Conservation (phyloP, 371 early-diverging fungal species). For the Syncephalastrum monosporum region DNA sequence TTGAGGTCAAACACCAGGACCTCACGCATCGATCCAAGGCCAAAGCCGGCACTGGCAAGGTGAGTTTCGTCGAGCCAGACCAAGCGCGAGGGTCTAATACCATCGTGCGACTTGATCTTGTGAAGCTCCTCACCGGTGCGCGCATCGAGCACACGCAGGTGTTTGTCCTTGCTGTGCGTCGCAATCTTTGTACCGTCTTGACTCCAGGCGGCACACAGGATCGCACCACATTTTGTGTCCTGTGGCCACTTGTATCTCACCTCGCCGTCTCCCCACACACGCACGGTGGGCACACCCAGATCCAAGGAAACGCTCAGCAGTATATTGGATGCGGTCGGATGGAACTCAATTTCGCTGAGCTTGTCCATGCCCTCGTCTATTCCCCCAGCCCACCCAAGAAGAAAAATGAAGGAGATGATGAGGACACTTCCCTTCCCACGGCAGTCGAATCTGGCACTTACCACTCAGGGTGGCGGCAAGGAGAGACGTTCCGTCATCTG, state of each 20-base stretch:
- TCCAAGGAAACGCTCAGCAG: slow-evolving; percentile 55
- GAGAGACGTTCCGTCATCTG: slow-evolving; percentile 28
- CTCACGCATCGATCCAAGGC: slow-evolving; percentile 59
- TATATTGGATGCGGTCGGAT: slow-evolving; percentile 63
- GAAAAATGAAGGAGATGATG: not conserved
- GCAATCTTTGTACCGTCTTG: slow-evolving; percentile 66
- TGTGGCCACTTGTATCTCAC: slow-evolving; percentile 27
- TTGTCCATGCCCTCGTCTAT: slow-evolving; percentile 54
- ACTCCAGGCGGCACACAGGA: slow-evolving; percentile 64
- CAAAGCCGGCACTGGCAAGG: slow-evolving; percentile 75
- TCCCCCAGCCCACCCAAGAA: too few species aligned
- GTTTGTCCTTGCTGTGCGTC: slow-evolving; percentile 62
- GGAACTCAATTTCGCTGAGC: slow-evolving; percentile 58
- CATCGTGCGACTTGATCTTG: slow-evolving; percentile 63
- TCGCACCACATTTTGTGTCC: not conserved
- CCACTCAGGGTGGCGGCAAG: slow-evolving; percentile 18
- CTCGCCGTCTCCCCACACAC: slow-evolving; percentile 54
- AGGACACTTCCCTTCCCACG: not conserved
- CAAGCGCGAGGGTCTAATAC: slow-evolving; percentile 69
- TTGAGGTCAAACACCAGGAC: slow-evolving; percentile 54
- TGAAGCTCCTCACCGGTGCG: slow-evolving; percentile 54
- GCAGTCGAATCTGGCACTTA: slow-evolving; percentile 1
- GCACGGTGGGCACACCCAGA: slow-evolving; percentile 43
- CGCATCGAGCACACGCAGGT: slow-evolving; percentile 63
- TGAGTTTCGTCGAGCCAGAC: slow-evolving; percentile 62